These are phyloP conservation scores for Seiridium unicorne DNA, from an alignment of 2,329 filamentous ascomycete genomes.

Conservation along the genomic window DNA sequence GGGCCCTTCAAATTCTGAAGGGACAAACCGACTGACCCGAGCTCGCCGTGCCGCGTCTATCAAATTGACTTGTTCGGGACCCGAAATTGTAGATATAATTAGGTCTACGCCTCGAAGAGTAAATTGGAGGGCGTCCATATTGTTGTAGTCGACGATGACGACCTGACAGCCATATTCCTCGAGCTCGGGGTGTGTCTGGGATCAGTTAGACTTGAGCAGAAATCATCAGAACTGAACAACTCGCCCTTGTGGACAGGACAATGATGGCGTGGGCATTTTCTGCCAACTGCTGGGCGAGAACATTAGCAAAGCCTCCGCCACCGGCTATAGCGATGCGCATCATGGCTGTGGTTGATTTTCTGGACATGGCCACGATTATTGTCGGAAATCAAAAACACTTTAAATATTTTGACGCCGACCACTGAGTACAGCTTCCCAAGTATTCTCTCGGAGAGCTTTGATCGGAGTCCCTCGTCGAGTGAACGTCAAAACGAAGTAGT, in stretches of 20 bases:
- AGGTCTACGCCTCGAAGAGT: constrained; percentile 71
- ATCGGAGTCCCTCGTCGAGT: background rate
- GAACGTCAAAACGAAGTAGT: background rate
- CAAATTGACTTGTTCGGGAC: constrained; percentile 64
- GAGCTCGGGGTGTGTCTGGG: constrained; percentile 54
- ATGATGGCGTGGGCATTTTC: constrained; percentile 67
- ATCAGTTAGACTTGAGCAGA: constrained; percentile 11
- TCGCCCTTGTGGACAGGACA: constrained; percentile 65
- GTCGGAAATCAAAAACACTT: background rate
- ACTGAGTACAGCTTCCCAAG: background rate
- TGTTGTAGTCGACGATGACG: constrained; percentile 65
- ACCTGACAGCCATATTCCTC: constrained; percentile 62
- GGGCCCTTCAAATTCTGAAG: constrained; percentile 72
- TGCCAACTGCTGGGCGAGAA: constrained; percentile 58
- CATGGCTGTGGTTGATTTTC: constrained; percentile 31
- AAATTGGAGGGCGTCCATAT: constrained; percentile 57
- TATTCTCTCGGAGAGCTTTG: background rate
- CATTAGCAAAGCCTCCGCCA: constrained; percentile 56
- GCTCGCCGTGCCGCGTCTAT: constrained; percentile 68
- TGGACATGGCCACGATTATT: constrained; percentile 10
- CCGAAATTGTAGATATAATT: constrained; percentile 72
- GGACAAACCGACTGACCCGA: constrained; percentile 67
- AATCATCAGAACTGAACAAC: constrained; percentile 18
- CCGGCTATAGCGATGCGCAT: constrained; percentile 64
- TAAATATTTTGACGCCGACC: background rate